These are phyloP conservation scores for Bifiguratus adelaidae DNA, from an alignment of 192 early-diverging fungal species.

Conservation along the genomic window DNA sequence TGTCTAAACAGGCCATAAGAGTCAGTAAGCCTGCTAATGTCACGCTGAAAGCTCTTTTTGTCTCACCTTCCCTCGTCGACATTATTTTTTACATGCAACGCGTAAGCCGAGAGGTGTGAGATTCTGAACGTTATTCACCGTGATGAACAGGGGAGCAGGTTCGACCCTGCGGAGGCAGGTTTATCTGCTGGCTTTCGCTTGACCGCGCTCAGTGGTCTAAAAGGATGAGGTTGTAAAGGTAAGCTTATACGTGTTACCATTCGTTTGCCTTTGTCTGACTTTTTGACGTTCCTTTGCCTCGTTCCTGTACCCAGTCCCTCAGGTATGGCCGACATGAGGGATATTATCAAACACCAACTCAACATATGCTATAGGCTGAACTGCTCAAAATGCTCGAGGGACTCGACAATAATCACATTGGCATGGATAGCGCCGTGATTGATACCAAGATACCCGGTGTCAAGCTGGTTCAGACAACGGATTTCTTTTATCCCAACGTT, in stretches of 20 bases:
- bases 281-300: neutral
- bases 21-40: too few species aligned
- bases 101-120: too few species aligned
- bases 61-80: too few species aligned
- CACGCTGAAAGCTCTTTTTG: too few species aligned
- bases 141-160: neutral
- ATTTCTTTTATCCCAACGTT: neutral
- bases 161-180: neutral
- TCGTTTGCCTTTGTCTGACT: neutral
- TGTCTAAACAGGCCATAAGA: too few species aligned
- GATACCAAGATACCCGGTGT: neutral
- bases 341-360: neutral
- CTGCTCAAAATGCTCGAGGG: conserved; percentile 1
- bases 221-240: conserved; percentile 2
- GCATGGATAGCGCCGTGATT: neutral
- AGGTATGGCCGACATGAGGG: neutral
- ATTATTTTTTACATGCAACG: too few species aligned
- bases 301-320: neutral
- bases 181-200: neutral
- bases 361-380: neutral
- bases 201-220: neutral
- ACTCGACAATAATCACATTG: neutral
- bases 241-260: neutral
- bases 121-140: too few species aligned
- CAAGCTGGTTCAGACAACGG: neutral